Percentiles rank a stretch among this genome's conserved stretches.
phyloP scores from a whole-genome alignment of 1,284 basidiomycete species.

The Leccinum cinnamomeum region DNA sequence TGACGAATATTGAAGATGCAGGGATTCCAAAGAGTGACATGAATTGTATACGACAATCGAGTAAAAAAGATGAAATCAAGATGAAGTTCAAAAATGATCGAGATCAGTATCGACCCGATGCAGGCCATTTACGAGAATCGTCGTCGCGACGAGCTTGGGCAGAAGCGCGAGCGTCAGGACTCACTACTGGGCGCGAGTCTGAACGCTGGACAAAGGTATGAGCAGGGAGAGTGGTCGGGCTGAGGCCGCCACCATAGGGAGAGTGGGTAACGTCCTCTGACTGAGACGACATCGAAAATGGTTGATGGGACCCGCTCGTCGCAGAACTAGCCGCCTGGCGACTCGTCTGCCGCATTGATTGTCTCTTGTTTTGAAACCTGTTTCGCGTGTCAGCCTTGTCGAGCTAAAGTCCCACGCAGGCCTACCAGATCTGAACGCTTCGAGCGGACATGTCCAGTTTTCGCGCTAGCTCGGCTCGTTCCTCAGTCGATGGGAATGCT shows the following conservation, averaged over 20 bases:
- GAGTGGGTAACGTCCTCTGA: slow-evolving; percentile 35
- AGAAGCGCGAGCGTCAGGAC: slow-evolving; percentile 34
- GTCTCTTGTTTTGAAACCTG: slow-evolving; percentile 86
- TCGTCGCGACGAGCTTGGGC: slow-evolving; percentile 39
- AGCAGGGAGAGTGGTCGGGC: slow-evolving; percentile 36
- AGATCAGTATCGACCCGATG: slow-evolving; percentile 46
- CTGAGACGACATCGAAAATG: slow-evolving; percentile 48
- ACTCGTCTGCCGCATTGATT: slow-evolving; percentile 73
- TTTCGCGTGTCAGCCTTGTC: slow-evolving; percentile 21
- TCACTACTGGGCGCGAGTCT: slow-evolving; percentile 38
- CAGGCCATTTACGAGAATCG: slow-evolving; percentile 49
- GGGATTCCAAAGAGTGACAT: slow-evolving; percentile 38
- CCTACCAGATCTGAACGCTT: slow-evolving; percentile 83
- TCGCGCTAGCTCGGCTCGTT: slow-evolving; percentile 72
- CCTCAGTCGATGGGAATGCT: slow-evolving; percentile 82
- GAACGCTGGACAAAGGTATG: slow-evolving; percentile 41
- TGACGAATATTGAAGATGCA: slow-evolving; percentile 35
- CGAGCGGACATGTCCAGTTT: slow-evolving; percentile 77
- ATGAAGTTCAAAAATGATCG: slow-evolving; percentile 36
- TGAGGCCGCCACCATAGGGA: slow-evolving; percentile 37
- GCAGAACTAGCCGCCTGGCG: slow-evolving; percentile 54
- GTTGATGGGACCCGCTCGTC: slow-evolving; percentile 47
- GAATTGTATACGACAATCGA: slow-evolving; percentile 37
- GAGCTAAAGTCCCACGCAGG: slow-evolving; percentile 17
- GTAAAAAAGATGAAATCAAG: slow-evolving; percentile 38